Evolutionary conservation across 1,139 yeast genomes (phyloP).

Genomic region (Geotrichum australiense): DNA sequence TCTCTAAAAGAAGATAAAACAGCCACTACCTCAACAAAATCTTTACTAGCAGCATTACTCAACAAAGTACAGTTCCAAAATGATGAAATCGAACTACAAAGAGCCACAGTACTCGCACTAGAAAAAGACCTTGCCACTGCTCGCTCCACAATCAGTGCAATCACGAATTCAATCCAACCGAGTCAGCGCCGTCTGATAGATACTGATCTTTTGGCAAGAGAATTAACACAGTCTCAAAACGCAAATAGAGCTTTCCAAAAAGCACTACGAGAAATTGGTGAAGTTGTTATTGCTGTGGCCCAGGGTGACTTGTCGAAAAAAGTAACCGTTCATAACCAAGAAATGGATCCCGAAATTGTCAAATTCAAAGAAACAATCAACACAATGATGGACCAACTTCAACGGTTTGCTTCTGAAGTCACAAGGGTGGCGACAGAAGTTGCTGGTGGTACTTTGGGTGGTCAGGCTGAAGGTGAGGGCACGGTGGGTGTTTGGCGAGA

Average conservation of each 20-base stretch:
- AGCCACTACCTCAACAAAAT: constrained; percentile 6
- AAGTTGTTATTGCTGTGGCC: constrained; percentile 76
- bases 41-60: constrained; percentile 23
- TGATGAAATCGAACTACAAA: constrained; percentile 34
- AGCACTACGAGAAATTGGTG: constrained; percentile 72
- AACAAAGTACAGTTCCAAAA: constrained; percentile 36
- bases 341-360: constrained; percentile 63
- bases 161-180: constrained; percentile 34
- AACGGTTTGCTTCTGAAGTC: constrained; percentile 74
- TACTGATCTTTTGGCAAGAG: constrained; percentile 34
- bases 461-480: constrained; percentile 77
- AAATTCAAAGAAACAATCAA: constrained; percentile 76
- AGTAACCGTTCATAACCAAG: constrained; percentile 64
- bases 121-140: constrained; percentile 36
- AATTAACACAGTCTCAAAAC: constrained; percentile 47
- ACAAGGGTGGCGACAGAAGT: constrained; percentile 84
- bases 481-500: constrained; percentile 85
- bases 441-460: constrained; percentile 83
- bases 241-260: constrained; percentile 73
- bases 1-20: too few species aligned
- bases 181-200: constrained; percentile 31
- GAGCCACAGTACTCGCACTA: constrained; percentile 34
- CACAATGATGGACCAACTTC: constrained; percentile 83
- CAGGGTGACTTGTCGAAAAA: constrained; percentile 78
- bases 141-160: constrained; percentile 32